Evolutionary conservation across 1,284 basidiomycete species (phyloP).

Genomic region (Kwoniella shivajii): DNA sequence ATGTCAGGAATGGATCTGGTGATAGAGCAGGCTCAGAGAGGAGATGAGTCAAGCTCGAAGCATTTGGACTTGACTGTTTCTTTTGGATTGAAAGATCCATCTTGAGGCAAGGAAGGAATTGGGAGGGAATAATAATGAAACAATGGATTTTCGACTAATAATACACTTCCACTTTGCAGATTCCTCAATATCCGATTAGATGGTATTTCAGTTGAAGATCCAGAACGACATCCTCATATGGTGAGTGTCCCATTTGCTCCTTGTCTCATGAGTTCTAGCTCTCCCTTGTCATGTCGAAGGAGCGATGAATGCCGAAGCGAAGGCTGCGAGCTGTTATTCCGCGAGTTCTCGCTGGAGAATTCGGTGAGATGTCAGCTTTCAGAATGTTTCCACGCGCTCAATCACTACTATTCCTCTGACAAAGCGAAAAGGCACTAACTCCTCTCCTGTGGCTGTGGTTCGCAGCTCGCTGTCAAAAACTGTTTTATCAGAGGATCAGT

Average conservation of each 20-base stretch:
- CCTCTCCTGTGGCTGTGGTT: neutral
- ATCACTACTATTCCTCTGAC: too few species aligned
- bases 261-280: neutral
- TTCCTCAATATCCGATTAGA: constrained; percentile 98
- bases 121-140: neutral
- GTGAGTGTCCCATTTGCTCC: constrained; percentile 57
- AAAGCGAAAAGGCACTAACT: too few species aligned
- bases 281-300: neutral
- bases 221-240: constrained; percentile 95
- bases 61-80: too few species aligned
- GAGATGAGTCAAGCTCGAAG: too few species aligned
- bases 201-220: constrained; percentile 88
- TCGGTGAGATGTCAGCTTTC: too few species aligned
- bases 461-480: constrained; percentile 96
- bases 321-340: neutral
- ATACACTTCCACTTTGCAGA: constrained; percentile 55
- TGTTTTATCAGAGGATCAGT: constrained; percentile 99
- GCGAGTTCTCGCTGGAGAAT: too few species aligned
- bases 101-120: neutral
- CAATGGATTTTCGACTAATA: neutral
- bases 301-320: neutral
- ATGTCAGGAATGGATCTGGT: too few species aligned
- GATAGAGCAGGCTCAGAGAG: too few species aligned
- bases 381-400: too few species aligned
- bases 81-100: too few species aligned